Evolutionary conservation across 805 yeast species (phyloP), one percentile per base, ranked within the genome.

Genomic region (Wickerhamiella vanderwaltii): DNA sequence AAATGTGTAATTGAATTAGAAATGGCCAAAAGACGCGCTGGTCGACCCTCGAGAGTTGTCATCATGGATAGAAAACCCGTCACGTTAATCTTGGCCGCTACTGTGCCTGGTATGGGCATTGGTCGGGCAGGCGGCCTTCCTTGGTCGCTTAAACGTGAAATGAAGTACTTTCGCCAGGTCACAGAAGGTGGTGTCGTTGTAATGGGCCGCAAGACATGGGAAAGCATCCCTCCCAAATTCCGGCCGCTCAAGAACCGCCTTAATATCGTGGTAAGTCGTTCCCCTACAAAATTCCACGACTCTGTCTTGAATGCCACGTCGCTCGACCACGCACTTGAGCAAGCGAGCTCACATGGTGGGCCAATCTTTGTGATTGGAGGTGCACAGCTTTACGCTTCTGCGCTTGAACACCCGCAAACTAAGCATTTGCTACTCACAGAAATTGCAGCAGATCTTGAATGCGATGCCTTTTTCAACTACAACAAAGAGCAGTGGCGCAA

Each of bases 151-250:
- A 68, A 75, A 43, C 68, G 77, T 39, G 98, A 91, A 58, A 83
- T 91, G 80, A 74, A 75, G 55, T 91, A 77, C 56, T 91, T 91
- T 65, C 71, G 73, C 47, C 72, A 74, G 44, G 78, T 84, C 12
- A 91, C 98, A 0, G 56, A 53, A 18, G 57, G 62, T n/a, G 44
- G 45, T 9, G 47, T 56, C 19, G 97, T 91, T 11, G 69, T 91
- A 3, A 91, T 91, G 98, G 98, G 98, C 11, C 70, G 96, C 45
- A 81, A 77, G 55, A 88, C 97, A 1, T 91, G 96, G 94, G 91
- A 86, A 24, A 82, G 94, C 6, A 87, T 91, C 24, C 97, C 98
- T 0, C 47, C 61, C 1, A 77, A 71, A 56, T 91, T 85, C 62
- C 67, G 94, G 47, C 98, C 98, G 0, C 66, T 91, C 34, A 77